These are phyloP conservation scores for Verruconis gallopava DNA, from an alignment of 2,329 filamentous ascomycete species.

Conservation along the genomic window DNA sequence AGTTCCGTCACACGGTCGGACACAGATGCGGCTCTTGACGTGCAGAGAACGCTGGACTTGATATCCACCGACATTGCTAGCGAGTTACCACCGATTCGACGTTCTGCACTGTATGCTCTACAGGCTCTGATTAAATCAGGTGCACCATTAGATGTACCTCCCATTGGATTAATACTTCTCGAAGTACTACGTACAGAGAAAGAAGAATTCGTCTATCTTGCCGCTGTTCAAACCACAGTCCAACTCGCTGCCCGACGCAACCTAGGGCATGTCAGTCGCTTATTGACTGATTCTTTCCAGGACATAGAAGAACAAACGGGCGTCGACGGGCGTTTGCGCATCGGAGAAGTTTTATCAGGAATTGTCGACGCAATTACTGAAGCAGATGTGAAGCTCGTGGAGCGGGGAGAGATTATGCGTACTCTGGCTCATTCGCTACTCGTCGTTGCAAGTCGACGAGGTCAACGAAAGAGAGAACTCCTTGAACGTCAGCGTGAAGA, in stretches of 20 bases:
- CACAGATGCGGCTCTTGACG: slow-evolving; percentile 15
- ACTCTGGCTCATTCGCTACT: slow-evolving; percentile 47
- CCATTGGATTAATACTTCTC: slow-evolving; percentile 50
- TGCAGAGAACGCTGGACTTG: slow-evolving; percentile 12
- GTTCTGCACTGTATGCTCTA: slow-evolving; percentile 22
- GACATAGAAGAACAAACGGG: slow-evolving; percentile 41
- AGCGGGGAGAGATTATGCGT: slow-evolving; percentile 26
- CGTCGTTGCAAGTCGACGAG: slow-evolving; percentile 50
- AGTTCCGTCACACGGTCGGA: too few relatives aligned
- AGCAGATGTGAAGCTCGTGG: slow-evolving; percentile 9
- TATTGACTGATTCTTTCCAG: slow-evolving; percentile 54
- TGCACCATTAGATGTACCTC: slow-evolving; percentile 52
- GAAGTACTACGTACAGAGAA: slow-evolving; percentile 50
- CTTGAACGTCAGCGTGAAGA: slow-evolving; percentile 42
- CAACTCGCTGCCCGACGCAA: slow-evolving; percentile 45
- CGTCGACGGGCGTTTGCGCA: slow-evolving; percentile 52
- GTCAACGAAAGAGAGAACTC: slow-evolving; percentile 46
- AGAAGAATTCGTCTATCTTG: slow-evolving; percentile 59
- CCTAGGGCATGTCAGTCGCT: slow-evolving; percentile 37
- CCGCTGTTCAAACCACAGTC: slow-evolving; percentile 52
- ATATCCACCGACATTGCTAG: slow-evolving; percentile 19
- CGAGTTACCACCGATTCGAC: slow-evolving; percentile 23
- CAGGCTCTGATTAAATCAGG: slow-evolving; percentile 40
- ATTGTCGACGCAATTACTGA: slow-evolving; percentile 44
- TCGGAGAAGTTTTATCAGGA: slow-evolving; percentile 55